phyloP scores from a whole-genome alignment of 768 basidiomycete genomes.

The Tephrocybe sp. region DNA sequence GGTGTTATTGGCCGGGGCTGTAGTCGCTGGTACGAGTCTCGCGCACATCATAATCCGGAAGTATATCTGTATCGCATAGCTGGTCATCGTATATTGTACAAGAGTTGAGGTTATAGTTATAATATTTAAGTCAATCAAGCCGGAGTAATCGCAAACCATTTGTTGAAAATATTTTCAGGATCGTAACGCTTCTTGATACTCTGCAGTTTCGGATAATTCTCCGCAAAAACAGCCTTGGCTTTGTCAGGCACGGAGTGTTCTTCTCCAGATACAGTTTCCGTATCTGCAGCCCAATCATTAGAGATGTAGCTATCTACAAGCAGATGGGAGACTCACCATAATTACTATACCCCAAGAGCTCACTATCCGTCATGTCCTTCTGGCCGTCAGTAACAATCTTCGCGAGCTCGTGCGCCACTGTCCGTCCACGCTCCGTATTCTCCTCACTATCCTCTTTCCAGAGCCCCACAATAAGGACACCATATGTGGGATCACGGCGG shows the following conservation, averaged over 20 bases:
- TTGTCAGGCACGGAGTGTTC: no score
- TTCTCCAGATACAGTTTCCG: conserved; percentile 7
- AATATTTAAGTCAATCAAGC: no score
- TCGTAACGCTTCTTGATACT: no score
- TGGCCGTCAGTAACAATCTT: conserved; percentile 31
- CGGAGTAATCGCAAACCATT: no score
- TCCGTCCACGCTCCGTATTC: conserved; percentile 22
- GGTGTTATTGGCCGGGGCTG: no score
- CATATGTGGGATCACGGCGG: conserved; percentile 34
- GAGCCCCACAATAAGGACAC: conserved; percentile 30
- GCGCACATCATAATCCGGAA: no score
- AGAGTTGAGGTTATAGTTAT: no score
- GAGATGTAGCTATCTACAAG: neutral
- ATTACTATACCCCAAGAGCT: conserved; percentile 43
- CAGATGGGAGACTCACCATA: conserved; percentile 35
- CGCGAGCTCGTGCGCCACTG: no score
- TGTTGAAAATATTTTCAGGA: conserved; percentile 30
- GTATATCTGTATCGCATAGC: no score
- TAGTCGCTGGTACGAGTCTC: no score
- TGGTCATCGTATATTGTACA: no score
- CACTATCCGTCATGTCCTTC: conserved; percentile 24
- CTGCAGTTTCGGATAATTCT: conserved; percentile 37
- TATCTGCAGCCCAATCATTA: neutral
- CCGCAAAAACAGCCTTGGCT: conserved; percentile 29
- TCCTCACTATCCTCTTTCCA: conserved; percentile 38